These are phyloP conservation scores for Cercospora sojina DNA, from an alignment of 2,329 filamentous ascomycete species.

Conservation along the genomic window DNA sequence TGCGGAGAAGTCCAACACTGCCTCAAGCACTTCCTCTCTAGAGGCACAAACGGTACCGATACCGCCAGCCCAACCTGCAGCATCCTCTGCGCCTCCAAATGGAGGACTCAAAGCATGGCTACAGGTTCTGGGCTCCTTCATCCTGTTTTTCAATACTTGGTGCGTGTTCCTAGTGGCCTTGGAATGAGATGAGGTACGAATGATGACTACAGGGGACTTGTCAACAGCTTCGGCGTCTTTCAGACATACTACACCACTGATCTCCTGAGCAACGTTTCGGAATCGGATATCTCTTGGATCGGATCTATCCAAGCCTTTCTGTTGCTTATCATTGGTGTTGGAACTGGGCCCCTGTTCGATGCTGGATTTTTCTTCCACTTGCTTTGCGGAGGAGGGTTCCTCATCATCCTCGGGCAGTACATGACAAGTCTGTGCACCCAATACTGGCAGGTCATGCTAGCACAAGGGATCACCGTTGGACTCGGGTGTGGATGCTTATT, in stretches of 20 bases:
- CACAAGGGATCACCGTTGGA: conserved; percentile 16
- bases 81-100: conserved; percentile 35
- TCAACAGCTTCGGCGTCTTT: conserved; percentile 48
- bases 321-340: conserved; percentile 43
- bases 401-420: conserved; percentile 18
- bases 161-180: neutral
- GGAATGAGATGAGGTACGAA: neutral
- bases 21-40: no score
- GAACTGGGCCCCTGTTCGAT: conserved; percentile 16
- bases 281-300: conserved; percentile 50
- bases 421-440: conserved; percentile 13
- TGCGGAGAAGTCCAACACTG: no score
- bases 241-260: conserved; percentile 46
- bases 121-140: conserved; percentile 47
- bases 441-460: conserved; percentile 16
- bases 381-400: conserved; percentile 3
- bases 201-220: conserved; percentile 7
- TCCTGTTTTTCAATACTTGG: conserved; percentile 49
- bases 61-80: no score
- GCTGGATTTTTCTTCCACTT: conserved; percentile 15
- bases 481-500: conserved; percentile 15
- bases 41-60: no score
- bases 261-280: neutral
- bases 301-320: conserved; percentile 52
- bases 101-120: conserved; percentile 48